A percentile compares a stretch with the other conserved stretches of the same genome.
These are phyloP conservation scores for Amorphotheca resinae DNA, from an alignment of 495 filamentous ascomycete genomes.

Conservation along the genomic window DNA sequence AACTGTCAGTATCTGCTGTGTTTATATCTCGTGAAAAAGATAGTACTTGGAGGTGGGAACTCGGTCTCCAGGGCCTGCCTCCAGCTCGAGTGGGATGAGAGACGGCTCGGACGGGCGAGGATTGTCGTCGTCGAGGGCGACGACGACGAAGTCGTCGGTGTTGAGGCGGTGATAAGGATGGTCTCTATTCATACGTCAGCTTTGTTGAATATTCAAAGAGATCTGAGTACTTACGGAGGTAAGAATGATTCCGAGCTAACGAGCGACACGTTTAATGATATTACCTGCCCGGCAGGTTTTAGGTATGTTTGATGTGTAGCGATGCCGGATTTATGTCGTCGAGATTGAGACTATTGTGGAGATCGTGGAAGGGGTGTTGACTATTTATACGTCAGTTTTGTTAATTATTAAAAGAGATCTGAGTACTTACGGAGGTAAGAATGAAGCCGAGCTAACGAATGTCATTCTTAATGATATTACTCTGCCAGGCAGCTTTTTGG, in stretches of 20 bases:
- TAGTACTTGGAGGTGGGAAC: background rate
- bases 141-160: background rate
- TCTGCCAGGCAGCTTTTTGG: no score
- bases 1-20: background rate
- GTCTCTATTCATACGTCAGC: background rate
- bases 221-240: background rate
- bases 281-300: no score
- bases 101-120: background rate
- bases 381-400: constrained; percentile 1
- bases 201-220: background rate
- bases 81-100: background rate
- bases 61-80: constrained; percentile 1
- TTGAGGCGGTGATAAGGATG: background rate
- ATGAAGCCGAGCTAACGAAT: background rate
- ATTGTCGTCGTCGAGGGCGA: background rate
- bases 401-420: background rate
- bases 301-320: no score
- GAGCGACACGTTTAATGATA: constrained; percentile 1
- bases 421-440: background rate
- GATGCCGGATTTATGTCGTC: background rate
- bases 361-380: background rate
- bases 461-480: constrained; percentile 1
- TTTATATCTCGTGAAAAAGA: background rate
- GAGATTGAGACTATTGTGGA: no score
- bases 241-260: background rate